These are phyloP conservation scores for Pichia scutulata DNA, from an alignment of 805 yeast species.

Conservation along the genomic window DNA sequence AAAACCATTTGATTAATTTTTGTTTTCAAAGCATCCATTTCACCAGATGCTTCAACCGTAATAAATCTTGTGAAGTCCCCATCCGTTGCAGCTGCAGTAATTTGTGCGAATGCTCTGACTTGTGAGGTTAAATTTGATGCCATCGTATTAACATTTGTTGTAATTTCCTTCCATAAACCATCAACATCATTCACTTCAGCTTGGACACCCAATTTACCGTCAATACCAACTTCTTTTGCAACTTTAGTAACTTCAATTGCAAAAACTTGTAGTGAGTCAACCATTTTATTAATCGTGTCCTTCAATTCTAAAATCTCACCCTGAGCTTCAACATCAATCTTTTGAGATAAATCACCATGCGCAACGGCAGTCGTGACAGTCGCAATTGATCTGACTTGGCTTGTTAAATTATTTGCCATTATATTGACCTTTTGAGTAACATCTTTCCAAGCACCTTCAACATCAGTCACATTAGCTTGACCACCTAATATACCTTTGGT, in stretches of 20 bases:
- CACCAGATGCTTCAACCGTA: slow-evolving; percentile 88
- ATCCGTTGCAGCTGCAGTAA: slow-evolving; percentile 90
- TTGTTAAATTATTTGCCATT: slow-evolving; percentile 82
- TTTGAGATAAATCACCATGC: slow-evolving; percentile 78
- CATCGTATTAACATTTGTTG: slow-evolving; percentile 88
- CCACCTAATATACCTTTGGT: slow-evolving; percentile 81
- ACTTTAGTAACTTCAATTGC: slow-evolving; percentile 86
- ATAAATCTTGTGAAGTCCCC: slow-evolving; percentile 87
- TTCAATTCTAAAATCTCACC: slow-evolving; percentile 85
- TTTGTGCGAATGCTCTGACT: slow-evolving; percentile 88
- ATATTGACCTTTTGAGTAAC: slow-evolving; percentile 83
- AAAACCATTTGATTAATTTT: slow-evolving; percentile 76
- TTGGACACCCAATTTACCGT: slow-evolving; percentile 87
- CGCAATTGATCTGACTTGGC: slow-evolving; percentile 83
- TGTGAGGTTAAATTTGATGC: slow-evolving; percentile 89
- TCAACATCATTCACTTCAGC: slow-evolving; percentile 88
- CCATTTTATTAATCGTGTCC: slow-evolving; percentile 86
- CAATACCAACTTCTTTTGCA: slow-evolving; percentile 89
- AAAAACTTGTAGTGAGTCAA: slow-evolving; percentile 79
- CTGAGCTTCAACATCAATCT: slow-evolving; percentile 83
- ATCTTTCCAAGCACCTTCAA: slow-evolving; percentile 85
- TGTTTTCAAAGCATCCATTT: slow-evolving; percentile 68
- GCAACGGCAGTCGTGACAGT: slow-evolving; percentile 91
- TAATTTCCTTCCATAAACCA: slow-evolving; percentile 87
- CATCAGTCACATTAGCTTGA: slow-evolving; percentile 77